Conservation (phyloP, 805 yeast genomes). For the Metschnikowia continentalis region DNA sequence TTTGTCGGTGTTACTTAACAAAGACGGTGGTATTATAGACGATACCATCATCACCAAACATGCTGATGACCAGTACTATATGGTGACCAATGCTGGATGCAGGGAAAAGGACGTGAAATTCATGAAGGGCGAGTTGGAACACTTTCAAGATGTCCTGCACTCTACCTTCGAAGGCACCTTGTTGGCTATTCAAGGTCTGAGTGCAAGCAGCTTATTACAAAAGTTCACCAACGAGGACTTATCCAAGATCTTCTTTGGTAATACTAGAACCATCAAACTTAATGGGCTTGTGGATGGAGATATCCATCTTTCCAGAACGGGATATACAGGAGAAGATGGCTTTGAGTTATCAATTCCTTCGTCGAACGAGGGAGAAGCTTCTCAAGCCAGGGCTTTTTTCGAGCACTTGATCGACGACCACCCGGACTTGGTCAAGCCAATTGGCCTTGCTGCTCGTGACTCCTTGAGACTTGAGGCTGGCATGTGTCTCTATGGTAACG, state of each 20-base stretch:
- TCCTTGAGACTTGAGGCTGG: slow-evolving; percentile 95
- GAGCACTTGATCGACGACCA: slow-evolving; percentile 49
- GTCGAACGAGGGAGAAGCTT: slow-evolving; percentile 33
- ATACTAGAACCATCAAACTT: slow-evolving; percentile 46
- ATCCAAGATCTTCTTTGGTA: slow-evolving; percentile 68
- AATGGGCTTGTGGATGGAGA: slow-evolving; percentile 39
- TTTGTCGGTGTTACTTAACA: slow-evolving; percentile 70
- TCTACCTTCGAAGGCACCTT: slow-evolving; percentile 63
- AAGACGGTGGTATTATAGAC: slow-evolving; percentile 78
- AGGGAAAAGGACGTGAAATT: slow-evolving; percentile 74
- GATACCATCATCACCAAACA: slow-evolving; percentile 92
- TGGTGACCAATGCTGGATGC: slow-evolving; percentile 96
- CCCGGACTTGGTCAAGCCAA: slow-evolving; percentile 65
- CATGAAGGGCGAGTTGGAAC: slow-evolving; percentile 47
- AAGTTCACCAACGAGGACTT: slow-evolving; percentile 59
- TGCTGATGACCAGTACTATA: slow-evolving; percentile 67
- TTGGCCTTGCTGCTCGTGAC: slow-evolving; percentile 98
- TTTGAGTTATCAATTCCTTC: slow-evolving; percentile 82
- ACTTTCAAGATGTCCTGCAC: slow-evolving; percentile 37
- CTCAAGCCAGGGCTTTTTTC: slow-evolving; percentile 56
- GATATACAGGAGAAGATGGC: slow-evolving; percentile 98
- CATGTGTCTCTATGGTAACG: slow-evolving; percentile 96
- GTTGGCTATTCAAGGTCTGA: slow-evolving; percentile 91
- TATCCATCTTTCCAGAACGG: slow-evolving; percentile 87
- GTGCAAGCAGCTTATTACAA: slow-evolving; percentile 63